Evolutionary conservation across 2,329 filamentous ascomycete species (phyloP).

Genomic region (Fusarium marasasianum): DNA sequence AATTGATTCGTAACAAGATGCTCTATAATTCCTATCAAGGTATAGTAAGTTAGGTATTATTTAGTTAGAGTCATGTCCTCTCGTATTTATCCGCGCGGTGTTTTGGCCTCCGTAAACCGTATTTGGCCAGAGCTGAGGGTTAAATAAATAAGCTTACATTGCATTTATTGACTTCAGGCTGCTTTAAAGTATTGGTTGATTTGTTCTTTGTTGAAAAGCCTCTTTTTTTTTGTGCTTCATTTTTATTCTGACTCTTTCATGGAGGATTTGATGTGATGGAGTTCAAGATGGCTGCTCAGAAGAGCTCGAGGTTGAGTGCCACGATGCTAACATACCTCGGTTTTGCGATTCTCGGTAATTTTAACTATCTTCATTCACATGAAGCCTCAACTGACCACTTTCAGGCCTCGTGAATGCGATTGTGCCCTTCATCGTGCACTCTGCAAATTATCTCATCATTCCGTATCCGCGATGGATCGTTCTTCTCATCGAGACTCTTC

Average conservation of each 20-base stretch:
- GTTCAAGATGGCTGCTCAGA: conserved; percentile 1
- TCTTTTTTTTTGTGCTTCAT: background rate
- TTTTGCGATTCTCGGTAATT: conserved; percentile 41
- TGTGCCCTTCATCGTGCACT: conserved; percentile 45
- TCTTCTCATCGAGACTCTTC: conserved; percentile 45
- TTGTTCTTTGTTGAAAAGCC: background rate
- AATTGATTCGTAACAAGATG: conserved; percentile 10
- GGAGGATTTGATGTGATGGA: background rate
- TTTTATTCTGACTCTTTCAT: background rate
- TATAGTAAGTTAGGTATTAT: background rate
- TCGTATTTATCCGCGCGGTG: background rate
- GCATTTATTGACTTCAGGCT: background rate
- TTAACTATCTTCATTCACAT: background rate
- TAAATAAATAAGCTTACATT: background rate
- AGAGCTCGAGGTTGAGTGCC: background rate
- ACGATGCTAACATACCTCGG: conserved; percentile 38
- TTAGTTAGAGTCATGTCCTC: background rate
- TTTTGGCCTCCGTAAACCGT: background rate
- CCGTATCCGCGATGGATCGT: conserved; percentile 47
- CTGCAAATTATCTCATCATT: conserved; percentile 49
- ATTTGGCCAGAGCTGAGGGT: background rate
- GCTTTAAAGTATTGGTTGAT: background rate
- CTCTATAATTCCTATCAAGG: background rate
- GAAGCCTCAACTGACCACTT: conserved; percentile 5
- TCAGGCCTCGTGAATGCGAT: conserved; percentile 46